Percentiles rank a stretch among this genome's conserved stretches.
Evolutionary conservation across 495 filamentous ascomycete genomes (phyloP).

Genomic region (Tuber indicum): DNA sequence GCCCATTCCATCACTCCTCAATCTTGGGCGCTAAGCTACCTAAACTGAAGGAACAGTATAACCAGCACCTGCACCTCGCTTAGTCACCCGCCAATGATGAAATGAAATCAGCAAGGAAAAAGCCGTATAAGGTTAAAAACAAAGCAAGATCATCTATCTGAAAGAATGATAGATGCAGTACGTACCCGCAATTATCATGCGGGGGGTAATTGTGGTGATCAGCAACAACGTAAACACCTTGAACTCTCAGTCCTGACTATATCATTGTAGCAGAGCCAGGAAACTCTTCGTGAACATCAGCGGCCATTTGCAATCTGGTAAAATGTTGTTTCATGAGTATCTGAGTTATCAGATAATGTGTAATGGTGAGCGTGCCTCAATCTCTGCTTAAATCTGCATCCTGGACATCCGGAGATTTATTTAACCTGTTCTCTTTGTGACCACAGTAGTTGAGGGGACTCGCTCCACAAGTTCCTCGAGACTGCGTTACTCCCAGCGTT

Average conservation of each 20-base stretch:
- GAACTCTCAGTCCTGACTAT: neutral
- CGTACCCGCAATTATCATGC: neutral
- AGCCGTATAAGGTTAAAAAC: neutral
- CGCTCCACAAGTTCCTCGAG: neutral
- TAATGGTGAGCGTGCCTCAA: neutral
- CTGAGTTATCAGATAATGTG: neutral
- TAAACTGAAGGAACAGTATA: neutral
- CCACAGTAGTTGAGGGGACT: neutral
- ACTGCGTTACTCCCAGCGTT: neutral
- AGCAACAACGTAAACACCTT: neutral
- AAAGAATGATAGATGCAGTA: neutral
- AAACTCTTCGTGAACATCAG: neutral
- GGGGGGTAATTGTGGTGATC: neutral
- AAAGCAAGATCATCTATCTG: neutral
- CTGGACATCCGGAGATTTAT: neutral
- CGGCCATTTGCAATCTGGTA: neutral
- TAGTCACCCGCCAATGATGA: neutral
- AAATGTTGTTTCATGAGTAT: neutral
- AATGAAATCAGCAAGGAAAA: neutral
- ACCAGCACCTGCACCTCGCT: neutral
- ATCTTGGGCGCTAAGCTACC: neutral
- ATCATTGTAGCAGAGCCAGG: neutral
- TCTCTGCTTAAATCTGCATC: neutral
- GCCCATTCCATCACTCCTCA: neutral
- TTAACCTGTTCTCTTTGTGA: neutral